Evolutionary conservation across 2,329 filamentous ascomycete genomes (phyloP), one percentile per base, ranked within the genome.

Genomic region (Chrysosporium queenslandicum): DNA sequence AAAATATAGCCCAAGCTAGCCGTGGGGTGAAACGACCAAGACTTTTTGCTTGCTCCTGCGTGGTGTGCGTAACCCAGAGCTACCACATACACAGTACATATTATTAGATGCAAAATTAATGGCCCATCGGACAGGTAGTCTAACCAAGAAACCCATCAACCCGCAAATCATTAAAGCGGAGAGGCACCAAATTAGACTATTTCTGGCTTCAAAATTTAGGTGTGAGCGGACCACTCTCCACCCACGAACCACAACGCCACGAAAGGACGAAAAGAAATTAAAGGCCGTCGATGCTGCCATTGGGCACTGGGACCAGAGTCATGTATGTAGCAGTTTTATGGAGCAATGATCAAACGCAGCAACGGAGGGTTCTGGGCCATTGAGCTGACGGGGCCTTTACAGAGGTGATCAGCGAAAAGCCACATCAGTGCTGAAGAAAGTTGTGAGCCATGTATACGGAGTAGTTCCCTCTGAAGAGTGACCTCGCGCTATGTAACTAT

Each of bases 1-100:
- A 40, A 40, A 49, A 58, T 55, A 60, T 56, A 57, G 59, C 51
- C 55, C 58, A 64, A 61, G 61, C 63, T 64, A 66, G 65, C 64
- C 61, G 63, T 63, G 64, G 64, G 64, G 63, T 66, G 64, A 66
- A 66, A 66, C 63, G 59, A 56, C 60, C 58, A 62, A 59, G 51
- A 58, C 55, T 54, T 60, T 53, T 53, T 51, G 39, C 40, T 43
- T 45, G 49, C 49, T 51, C 49, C 49, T 51, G 49, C 47, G 47
- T 27, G 21, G 49, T 36, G 49, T 51, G 49, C 49, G 49, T 51
- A 45, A 51, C 49, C 40, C 32, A 45, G 37, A 45, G 40, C 48
- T 45, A 37, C 49, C 40, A 51, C 39, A 51, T 12, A 32, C 4
- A 23, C 32, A 30, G 34, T 14, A 32, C 46, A 43, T 50, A 50